Evolutionary conservation across 2,329 filamentous ascomycete genomes (phyloP), one percentile per base, ranked within the genome.

Genomic region (Aspergillus hortae): DNA sequence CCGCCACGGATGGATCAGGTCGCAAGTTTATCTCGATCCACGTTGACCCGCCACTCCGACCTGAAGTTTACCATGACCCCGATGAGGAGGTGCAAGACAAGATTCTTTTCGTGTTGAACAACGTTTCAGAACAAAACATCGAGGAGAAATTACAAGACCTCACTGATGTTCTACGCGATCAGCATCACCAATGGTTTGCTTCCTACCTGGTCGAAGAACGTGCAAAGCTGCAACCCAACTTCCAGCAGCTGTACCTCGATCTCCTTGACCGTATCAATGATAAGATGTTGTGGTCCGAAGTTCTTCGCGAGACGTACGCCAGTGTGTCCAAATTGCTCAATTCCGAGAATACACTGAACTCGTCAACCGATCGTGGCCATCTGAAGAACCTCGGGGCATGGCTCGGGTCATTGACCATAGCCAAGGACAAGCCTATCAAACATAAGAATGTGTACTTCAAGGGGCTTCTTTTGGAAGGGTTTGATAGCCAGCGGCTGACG

Each of bases 381-480:
- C 77, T 99, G 32, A 97, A 97, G 74, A 96, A 96, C 65, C 80
- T 99, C 12, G 94, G 90, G 55, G 86, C 85, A 36, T 99, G 95
- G 95, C 83, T 99, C 38, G 94, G 94, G 10, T 89, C 92, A 15
- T 72, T 99, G 62, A 99, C 94, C 1, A 84, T 99, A 50, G 94
- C 94, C 23, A 87, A 92, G 48, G 89, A 99, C 67, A 92, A 92
- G 67, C 94, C 94, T 0, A 95, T 99, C 74, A 92, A 92, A 66
- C 92, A 96, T 69, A 91, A 88, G 65, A 96, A 97, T 66, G 92
- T 99, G 55, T 95, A 92, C 2, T 97, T 99, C 80, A 95, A 95
- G 71, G 90, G 97, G 64, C 79, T 99, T 5, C 81, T 99, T 4
- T 86, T 96, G 42, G 94, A 99, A 72, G 94, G 90, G 1, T 92